These are phyloP conservation scores for Termitomyces sp. DNA, from an alignment of 768 basidiomycete species.

Conservation along the genomic window DNA sequence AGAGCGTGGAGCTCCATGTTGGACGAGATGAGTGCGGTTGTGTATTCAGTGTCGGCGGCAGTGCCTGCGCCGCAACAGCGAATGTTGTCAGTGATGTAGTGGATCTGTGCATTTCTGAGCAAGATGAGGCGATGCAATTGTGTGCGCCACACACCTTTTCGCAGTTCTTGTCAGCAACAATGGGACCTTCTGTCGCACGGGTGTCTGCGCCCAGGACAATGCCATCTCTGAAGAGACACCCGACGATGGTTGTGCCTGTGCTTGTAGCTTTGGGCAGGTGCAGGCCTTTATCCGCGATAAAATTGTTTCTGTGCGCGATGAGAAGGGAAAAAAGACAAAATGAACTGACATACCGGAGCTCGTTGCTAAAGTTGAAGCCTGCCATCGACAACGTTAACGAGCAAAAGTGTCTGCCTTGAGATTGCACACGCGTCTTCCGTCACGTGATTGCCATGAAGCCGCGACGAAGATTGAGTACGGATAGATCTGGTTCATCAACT, in stretches of 20 bases:
- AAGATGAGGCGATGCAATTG: no score
- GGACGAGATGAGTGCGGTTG: constrained; percentile 90
- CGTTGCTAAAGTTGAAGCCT: constrained; percentile 79
- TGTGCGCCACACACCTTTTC: constrained; percentile 69
- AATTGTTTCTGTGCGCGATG: constrained; percentile 54
- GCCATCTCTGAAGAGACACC: constrained; percentile 88
- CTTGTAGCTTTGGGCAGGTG: constrained; percentile 81
- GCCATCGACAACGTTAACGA: not conserved
- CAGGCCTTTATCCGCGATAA: constrained; percentile 63
- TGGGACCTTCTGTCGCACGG: constrained; percentile 88
- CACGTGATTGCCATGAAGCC: no score
- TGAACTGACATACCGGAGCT: constrained; percentile 43
- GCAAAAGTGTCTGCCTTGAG: no score
- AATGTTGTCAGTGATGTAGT: constrained; percentile 93
- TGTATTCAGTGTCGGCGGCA: constrained; percentile 97
- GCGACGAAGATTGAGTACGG: no score
- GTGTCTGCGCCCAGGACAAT: constrained; percentile 96
- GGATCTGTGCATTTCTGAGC: constrained; percentile 55
- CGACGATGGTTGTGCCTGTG: constrained; percentile 97
- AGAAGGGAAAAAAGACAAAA: not conserved
- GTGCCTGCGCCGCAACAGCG: constrained; percentile 98
- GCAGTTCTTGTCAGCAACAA: constrained; percentile 99
- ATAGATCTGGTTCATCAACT: no score
- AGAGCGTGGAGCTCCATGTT: constrained; percentile 93
- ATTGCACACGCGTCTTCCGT: no score